These are phyloP conservation scores for Marasmius oreades DNA, from an alignment of 1,284 basidiomycete species.

Conservation along the genomic window DNA sequence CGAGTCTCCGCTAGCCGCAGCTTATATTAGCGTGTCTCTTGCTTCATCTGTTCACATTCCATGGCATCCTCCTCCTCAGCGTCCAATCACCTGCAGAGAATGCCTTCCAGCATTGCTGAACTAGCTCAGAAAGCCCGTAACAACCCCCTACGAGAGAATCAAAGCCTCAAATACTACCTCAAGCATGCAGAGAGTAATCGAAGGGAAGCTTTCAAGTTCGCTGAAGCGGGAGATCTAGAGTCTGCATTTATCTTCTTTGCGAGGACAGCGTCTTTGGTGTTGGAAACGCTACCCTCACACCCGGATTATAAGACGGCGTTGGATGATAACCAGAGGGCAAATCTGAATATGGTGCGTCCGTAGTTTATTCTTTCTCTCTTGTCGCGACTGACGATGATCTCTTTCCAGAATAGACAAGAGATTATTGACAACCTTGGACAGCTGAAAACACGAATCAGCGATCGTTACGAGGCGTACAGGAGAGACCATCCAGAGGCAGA, in stretches of 20 bases:
- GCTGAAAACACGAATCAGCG: slow-evolving; percentile 47
- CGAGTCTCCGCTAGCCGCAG: neutral
- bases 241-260: slow-evolving; percentile 57
- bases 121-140: neutral
- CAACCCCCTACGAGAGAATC: neutral
- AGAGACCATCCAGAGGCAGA: slow-evolving; percentile 27
- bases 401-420: slow-evolving; percentile 61
- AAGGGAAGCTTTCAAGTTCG: neutral
- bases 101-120: neutral
- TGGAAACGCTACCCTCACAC: slow-evolving; percentile 59
- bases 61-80: neutral
- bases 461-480: slow-evolving; percentile 49
- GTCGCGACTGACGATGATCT: neutral
- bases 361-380: neutral
- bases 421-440: slow-evolving; percentile 51
- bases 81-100: neutral
- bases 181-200: neutral
- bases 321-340: slow-evolving; percentile 43
- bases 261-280: slow-evolving; percentile 58
- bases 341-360: slow-evolving; percentile 53
- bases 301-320: slow-evolving; percentile 46
- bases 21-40: neutral
- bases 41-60: neutral
- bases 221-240: slow-evolving; percentile 39
- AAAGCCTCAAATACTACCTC: neutral